Percentiles rank a stretch among this genome's conserved stretches.
Evolutionary conservation across 2,329 filamentous ascomycete genomes (phyloP).

Genomic region (Tolypocladium guangdongense): DNA sequence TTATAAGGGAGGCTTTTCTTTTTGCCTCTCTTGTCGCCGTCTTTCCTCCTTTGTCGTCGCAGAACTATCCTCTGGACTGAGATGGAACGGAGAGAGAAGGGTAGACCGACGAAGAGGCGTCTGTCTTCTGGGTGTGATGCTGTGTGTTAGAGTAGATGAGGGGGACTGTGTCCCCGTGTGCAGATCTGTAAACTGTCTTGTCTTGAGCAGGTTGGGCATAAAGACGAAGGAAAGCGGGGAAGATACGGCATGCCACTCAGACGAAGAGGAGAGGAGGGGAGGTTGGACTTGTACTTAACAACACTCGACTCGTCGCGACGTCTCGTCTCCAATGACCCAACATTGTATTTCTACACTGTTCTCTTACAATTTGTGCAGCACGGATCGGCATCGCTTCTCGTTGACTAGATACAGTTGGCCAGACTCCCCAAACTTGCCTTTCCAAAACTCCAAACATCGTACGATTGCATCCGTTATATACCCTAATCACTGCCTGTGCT

Average conservation of each 20-base stretch:
- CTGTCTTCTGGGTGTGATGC: not conserved
- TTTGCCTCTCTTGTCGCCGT: not conserved
- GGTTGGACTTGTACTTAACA: constrained; percentile 3
- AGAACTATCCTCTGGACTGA: not conserved
- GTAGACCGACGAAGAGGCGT: not conserved
- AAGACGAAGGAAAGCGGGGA: not conserved
- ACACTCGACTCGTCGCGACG: constrained; percentile 6
- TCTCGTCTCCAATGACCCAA: constrained; percentile 2
- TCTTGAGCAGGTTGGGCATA: not conserved
- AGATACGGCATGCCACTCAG: not conserved
- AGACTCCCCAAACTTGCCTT: not conserved
- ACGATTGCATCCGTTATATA: too few relatives aligned
- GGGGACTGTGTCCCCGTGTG: not conserved
- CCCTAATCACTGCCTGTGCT: not conserved
- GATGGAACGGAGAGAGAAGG: not conserved
- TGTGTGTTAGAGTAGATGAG: not conserved
- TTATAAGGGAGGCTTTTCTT: constrained; percentile 38
- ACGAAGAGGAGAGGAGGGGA: not conserved
- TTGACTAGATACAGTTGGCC: not conserved
- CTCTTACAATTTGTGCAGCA: not conserved
- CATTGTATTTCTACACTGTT: not conserved
- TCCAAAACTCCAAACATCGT: not conserved
- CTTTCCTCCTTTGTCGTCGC: not conserved
- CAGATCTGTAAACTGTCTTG: not conserved
- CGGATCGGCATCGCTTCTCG: not conserved